A percentile compares a stretch with the other conserved stretches of the same genome.
These are phyloP conservation scores for Sugiyamaella qingdaonensis DNA, from an alignment of 805 yeast species.

Conservation along the genomic window DNA sequence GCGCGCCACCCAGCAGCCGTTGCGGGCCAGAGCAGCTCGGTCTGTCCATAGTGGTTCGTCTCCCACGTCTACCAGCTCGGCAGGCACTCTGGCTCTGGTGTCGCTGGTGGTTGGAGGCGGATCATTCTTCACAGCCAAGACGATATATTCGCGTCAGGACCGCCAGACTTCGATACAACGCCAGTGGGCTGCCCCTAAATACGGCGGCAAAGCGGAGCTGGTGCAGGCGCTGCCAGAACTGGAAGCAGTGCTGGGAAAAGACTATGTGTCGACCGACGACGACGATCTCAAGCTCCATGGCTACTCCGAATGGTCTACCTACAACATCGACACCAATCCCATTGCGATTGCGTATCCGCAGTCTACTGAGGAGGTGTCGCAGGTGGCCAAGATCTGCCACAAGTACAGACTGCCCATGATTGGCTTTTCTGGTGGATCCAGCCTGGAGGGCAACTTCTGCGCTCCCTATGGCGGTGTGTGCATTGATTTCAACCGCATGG, in stretches of 20 bases:
- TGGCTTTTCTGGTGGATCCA: slow-evolving; percentile 77
- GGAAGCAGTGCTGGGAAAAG: slow-evolving; percentile 44
- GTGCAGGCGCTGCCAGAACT: slow-evolving; percentile 47
- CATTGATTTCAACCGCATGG: slow-evolving; percentile 58
- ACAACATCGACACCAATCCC: slow-evolving; percentile 39
- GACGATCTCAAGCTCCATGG: slow-evolving; percentile 28
- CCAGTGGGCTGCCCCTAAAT: slow-evolving; percentile 3
- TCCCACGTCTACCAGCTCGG: too few relatives aligned
- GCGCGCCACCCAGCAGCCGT: too few relatives aligned
- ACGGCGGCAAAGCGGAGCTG: slow-evolving; percentile 35
- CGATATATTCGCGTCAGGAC: neutral
- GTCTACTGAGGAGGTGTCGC: slow-evolving; percentile 62
- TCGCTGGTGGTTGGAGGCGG: slow-evolving; percentile 4
- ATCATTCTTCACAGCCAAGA: slow-evolving; percentile 7
- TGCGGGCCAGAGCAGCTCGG: too few relatives aligned
- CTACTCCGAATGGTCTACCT: slow-evolving; percentile 29
- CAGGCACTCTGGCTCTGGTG: neutral
- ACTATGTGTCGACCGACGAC: slow-evolving; percentile 40
- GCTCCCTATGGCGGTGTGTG: slow-evolving; percentile 63
- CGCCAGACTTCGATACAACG: neutral
- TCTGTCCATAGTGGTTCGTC: too few relatives aligned
- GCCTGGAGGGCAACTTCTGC: slow-evolving; percentile 76
- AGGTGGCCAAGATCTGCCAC: slow-evolving; percentile 58
- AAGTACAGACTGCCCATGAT: slow-evolving; percentile 62
- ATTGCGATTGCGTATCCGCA: slow-evolving; percentile 56